phyloP scores from a whole-genome alignment of 1,284 basidiomycete species.

The Ganoderma boninense region DNA sequence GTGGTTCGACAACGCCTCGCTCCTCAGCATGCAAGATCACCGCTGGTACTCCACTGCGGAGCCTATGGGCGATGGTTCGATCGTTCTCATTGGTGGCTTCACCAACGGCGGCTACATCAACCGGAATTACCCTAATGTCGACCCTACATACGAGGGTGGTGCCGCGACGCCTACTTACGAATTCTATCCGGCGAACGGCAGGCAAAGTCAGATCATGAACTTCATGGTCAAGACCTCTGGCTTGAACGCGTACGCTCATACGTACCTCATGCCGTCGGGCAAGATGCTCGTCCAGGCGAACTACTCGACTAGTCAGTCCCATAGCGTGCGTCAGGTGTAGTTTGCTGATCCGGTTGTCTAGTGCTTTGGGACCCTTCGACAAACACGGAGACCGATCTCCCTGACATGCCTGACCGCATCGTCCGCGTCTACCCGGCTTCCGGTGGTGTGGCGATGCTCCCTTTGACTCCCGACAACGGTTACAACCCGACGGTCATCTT shows the following conservation, averaged over 20 bases:
- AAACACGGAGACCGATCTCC: constrained; percentile 69
- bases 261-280: constrained; percentile 87
- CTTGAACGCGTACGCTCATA: constrained; percentile 89
- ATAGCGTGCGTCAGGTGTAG: constrained; percentile 26
- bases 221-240: constrained; percentile 88
- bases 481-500: constrained; percentile 88
- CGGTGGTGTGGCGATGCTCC: constrained; percentile 90
- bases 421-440: constrained; percentile 93
- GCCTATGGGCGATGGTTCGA: constrained; percentile 69
- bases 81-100: constrained; percentile 84
- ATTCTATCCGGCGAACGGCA: constrained; percentile 78
- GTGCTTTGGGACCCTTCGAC: constrained; percentile 70
- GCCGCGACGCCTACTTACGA: constrained; percentile 78
- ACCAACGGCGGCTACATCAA: constrained; percentile 91
- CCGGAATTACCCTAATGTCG: constrained; percentile 76
- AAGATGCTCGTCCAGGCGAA: constrained; percentile 89
- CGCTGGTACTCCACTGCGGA: constrained; percentile 94
- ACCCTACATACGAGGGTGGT: constrained; percentile 71
- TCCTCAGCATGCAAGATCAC: constrained; percentile 77
- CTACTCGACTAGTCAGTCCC: constrained; percentile 70
- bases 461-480: constrained; percentile 89
- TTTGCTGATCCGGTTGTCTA: constrained; percentile 36
- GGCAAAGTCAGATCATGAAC: constrained; percentile 67
- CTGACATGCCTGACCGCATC: constrained; percentile 71
- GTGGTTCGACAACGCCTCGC: constrained; percentile 79